phyloP scores from a whole-genome alignment of 345 rosid genomes.

The Murraya paniculata region DNA sequence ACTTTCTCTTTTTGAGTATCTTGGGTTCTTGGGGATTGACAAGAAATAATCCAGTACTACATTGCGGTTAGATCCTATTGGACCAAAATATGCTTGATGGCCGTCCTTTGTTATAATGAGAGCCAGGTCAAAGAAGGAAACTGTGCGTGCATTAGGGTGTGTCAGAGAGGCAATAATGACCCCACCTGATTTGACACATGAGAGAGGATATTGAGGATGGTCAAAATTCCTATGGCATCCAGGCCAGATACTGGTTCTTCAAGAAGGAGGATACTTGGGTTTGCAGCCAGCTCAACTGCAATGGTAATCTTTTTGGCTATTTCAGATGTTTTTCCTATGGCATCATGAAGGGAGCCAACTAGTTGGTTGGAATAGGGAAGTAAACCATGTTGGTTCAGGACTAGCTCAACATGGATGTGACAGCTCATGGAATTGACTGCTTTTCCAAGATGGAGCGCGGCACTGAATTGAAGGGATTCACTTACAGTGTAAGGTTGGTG shows the following conservation, averaged over 20 bases:
- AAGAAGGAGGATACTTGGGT: slow-evolving; percentile 31
- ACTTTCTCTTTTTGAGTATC: slow-evolving; percentile 19
- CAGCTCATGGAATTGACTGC: slow-evolving; percentile 3
- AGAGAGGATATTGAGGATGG: slow-evolving; percentile 22
- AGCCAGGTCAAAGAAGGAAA: slow-evolving; percentile 31
- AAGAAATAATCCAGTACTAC: slow-evolving; percentile 25
- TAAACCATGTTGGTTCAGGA: slow-evolving; percentile 29
- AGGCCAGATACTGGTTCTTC: slow-evolving; percentile 33
- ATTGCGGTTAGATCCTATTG: slow-evolving; percentile 20
- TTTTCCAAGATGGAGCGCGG: slow-evolving; percentile 29
- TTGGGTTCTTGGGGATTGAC: slow-evolving; percentile 20
- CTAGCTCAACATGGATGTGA: slow-evolving; percentile 33
- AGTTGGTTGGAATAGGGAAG: slow-evolving; percentile 33
- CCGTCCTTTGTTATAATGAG: slow-evolving; percentile 29
- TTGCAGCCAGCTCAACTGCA: slow-evolving; percentile 35
- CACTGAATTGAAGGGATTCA: slow-evolving; percentile 40
- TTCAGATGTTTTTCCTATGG: slow-evolving; percentile 31
- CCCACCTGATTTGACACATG: slow-evolving; percentile 24
- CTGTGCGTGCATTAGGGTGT: slow-evolving; percentile 17
- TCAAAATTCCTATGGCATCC: slow-evolving; percentile 18
- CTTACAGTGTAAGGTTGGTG: slow-evolving; percentile 34
- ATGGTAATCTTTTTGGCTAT: slow-evolving; percentile 36
- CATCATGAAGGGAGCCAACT: slow-evolving; percentile 18
- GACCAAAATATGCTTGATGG: slow-evolving; percentile 33
- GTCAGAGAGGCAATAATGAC: slow-evolving; percentile 22